phyloP scores from a whole-genome alignment of 441 rosid genomes.

The Corymbia citriodora region DNA sequence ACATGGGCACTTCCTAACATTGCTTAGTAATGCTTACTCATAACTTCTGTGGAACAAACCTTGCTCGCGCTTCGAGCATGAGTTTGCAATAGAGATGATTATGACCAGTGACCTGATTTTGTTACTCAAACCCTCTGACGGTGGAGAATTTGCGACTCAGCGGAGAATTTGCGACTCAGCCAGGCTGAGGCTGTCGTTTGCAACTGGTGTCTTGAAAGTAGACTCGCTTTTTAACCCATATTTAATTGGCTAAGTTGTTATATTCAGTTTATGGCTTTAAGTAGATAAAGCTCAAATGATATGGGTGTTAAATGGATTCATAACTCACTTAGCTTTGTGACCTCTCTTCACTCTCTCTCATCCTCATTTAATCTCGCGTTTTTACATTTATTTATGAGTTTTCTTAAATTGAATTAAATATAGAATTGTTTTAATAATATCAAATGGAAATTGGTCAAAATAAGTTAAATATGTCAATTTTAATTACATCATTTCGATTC shows the following conservation, averaged over 20 bases:
- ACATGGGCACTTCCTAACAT: neutral
- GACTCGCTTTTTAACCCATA: too few relatives aligned
- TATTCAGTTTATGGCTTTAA: fast-evolving
- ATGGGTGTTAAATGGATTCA: neutral
- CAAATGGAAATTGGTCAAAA: too few relatives aligned
- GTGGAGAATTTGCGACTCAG: neutral
- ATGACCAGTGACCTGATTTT: neutral
- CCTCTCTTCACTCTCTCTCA: fast-evolving
- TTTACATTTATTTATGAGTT: neutral
- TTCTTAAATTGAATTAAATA: neutral
- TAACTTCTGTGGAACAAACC: neutral
- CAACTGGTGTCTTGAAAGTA: neutral
- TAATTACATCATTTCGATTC: neutral
- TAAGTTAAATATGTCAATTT: neutral
- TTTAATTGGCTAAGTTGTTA: too few relatives aligned
- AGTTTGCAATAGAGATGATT: neutral
- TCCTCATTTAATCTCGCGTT: neutral
- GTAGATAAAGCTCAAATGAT: fast-evolving
- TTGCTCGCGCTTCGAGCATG: neutral
- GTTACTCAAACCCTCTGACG: neutral
- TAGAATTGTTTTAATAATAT: neutral
- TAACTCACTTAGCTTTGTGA: neutral
- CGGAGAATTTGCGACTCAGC: neutral
- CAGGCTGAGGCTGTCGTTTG: neutral
- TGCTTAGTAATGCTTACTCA: neutral